Conservation (phyloP, 1,284 basidiomycete species). For the Vanrija sp. region DNA sequence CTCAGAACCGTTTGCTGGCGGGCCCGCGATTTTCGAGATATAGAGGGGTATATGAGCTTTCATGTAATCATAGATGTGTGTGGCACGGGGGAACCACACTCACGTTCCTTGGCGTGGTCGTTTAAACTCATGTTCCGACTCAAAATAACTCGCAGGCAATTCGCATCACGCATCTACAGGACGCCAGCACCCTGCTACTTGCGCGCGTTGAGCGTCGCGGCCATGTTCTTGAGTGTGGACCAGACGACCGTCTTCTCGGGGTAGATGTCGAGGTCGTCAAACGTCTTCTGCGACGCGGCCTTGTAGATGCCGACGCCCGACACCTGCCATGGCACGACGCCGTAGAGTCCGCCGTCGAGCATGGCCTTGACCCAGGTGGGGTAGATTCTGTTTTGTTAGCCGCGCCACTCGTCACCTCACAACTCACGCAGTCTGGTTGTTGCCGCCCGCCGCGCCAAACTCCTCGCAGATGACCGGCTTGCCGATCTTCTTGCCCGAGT, state of each 20-base stretch:
- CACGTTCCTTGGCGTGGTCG: no score
- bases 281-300: not conserved
- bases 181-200: no score
- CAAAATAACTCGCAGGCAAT: no score
- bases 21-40: no score
- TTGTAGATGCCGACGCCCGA: not conserved
- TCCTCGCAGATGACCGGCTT: conserved; percentile 12
- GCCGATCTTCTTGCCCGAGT: not conserved
- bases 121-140: no score
- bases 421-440: not conserved
- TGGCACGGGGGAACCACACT: no score
- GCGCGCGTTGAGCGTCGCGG: not conserved
- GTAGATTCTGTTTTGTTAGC: not conserved
- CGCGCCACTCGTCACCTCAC: no score
- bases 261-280: conserved; percentile 1
- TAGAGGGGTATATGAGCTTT: no score
- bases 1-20: no score
- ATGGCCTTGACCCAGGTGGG: conserved; percentile 5
- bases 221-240: not conserved
- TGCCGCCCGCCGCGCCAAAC: conserved; percentile 1
- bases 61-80: no score
- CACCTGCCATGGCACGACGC: conserved; percentile 12
- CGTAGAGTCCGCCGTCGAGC: conserved; percentile 1
- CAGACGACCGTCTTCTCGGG: not conserved
- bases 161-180: no score